Conservation (phyloP, 768 basidiomycete genomes). For the Boletus reticulatus region DNA sequence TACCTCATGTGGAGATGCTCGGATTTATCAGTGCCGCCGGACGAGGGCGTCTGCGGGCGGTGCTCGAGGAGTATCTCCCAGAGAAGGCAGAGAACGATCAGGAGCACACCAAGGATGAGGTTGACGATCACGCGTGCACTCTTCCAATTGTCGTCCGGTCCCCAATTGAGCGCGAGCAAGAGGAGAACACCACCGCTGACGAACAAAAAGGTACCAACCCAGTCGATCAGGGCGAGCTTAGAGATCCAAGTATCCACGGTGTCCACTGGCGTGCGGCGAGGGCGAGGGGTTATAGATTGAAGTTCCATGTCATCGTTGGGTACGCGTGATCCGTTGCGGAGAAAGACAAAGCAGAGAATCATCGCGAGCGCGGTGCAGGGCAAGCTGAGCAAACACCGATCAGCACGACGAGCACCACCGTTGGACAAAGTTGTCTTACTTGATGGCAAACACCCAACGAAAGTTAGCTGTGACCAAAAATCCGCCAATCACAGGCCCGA, state of each 20-base stretch:
- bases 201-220: constrained; percentile 46
- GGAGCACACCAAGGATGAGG: constrained; percentile 43
- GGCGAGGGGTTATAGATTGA: neutral
- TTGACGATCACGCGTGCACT: constrained; percentile 43
- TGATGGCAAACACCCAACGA: constrained; percentile 57
- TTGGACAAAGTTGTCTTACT: constrained; percentile 30
- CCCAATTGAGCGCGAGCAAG: constrained; percentile 52
- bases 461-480: constrained; percentile 39
- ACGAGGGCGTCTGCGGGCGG: neutral
- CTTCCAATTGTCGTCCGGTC: constrained; percentile 43
- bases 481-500: constrained; percentile 46
- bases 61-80: constrained; percentile 45
- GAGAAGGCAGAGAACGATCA: constrained; percentile 37
- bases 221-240: constrained; percentile 40
- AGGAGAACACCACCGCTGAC: constrained; percentile 43
- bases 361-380: constrained; percentile 38
- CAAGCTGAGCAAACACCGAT: constrained; percentile 28
- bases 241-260: constrained; percentile 20
- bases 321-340: constrained; percentile 30
- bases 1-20: neutral
- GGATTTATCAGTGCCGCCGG: neutral
- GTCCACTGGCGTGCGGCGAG: neutral
- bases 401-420: neutral
- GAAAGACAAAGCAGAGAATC: constrained; percentile 39
- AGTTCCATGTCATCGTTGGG: constrained; percentile 16